Percentiles rank a stretch among this genome's conserved stretches.
Conservation (phyloP, 228 moss, liverwort and hornwort genomes). For the Sphagnum magellanicum region DNA sequence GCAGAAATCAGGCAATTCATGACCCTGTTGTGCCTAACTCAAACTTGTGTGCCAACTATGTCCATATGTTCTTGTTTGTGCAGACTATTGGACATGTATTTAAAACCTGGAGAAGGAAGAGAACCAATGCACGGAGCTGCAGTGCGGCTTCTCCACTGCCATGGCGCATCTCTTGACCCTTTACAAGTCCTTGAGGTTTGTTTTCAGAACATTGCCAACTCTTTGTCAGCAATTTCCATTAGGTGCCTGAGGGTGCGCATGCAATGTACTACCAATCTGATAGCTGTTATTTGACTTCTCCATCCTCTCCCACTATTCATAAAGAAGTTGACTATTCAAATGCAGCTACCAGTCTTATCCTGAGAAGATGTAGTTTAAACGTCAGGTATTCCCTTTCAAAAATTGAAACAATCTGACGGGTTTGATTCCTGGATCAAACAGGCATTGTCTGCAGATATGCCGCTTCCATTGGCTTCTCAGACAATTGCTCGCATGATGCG, state of each 20-base stretch:
- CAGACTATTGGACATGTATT: slow-evolving; percentile 98
- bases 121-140: slow-evolving; percentile 95
- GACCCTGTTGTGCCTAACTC: not conserved
- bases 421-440: slow-evolving; percentile 5
- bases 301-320: no score
- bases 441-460: slow-evolving; percentile 86
- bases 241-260: not conserved
- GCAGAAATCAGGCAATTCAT: not conserved
- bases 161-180: slow-evolving; percentile 84
- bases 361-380: no score
- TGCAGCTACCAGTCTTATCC: no score
- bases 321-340: no score
- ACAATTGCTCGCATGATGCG: slow-evolving; percentile 89
- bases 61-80: slow-evolving; percentile 6
- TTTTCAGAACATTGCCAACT: not conserved
- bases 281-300: no score
- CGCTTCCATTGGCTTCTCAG: slow-evolving; percentile 77
- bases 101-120: slow-evolving; percentile 91
- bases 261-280: not conserved
- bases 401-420: no score
- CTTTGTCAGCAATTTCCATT: not conserved
- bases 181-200: slow-evolving; percentile 92
- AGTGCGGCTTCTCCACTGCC: slow-evolving; percentile 87
- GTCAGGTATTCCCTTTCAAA: no score
- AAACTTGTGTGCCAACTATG: not conserved